phyloP scores from a whole-genome alignment of 352 stramenopile species.

The Globisporangium paddicum region DNA sequence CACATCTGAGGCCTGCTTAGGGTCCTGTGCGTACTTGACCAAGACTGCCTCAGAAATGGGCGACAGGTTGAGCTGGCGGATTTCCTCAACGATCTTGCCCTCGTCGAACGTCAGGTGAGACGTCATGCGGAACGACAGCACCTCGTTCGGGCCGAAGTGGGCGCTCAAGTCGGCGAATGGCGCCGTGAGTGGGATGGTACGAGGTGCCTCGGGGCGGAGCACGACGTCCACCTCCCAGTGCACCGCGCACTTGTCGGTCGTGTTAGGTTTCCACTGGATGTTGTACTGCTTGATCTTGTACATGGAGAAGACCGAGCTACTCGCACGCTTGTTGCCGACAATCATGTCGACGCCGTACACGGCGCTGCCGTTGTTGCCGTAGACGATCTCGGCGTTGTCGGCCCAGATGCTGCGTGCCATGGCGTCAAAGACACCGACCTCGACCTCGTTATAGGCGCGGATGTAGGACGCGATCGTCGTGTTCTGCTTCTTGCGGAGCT shows the following conservation, averaged over 20 bases:
- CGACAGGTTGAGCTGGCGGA: slow-evolving; percentile 67
- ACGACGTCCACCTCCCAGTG: slow-evolving; percentile 66
- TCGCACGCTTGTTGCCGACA: slow-evolving; percentile 57
- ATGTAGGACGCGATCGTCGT: slow-evolving; percentile 68
- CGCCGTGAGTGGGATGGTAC: slow-evolving; percentile 51
- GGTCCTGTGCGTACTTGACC: slow-evolving; percentile 45
- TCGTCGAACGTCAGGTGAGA: slow-evolving; percentile 82
- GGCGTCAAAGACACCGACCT: slow-evolving; percentile 46
- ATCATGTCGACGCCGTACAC: slow-evolving; percentile 55
- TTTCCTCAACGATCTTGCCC: slow-evolving; percentile 73
- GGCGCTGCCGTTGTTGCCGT: slow-evolving; percentile 39
- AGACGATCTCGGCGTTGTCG: slow-evolving; percentile 64
- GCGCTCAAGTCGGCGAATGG: slow-evolving; percentile 58
- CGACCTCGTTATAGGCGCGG: slow-evolving; percentile 63
- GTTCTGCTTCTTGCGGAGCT: slow-evolving; percentile 80
- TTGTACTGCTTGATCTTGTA: slow-evolving; percentile 84
- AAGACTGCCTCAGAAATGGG: slow-evolving; percentile 50
- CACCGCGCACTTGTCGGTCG: slow-evolving; percentile 68
- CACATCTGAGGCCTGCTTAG: slow-evolving; percentile 49
- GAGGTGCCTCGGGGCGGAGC: slow-evolving; percentile 43
- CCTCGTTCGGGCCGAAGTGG: slow-evolving; percentile 42
- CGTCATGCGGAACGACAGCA: slow-evolving; percentile 65
- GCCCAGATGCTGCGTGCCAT: slow-evolving; percentile 53
- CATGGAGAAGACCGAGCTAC: slow-evolving; percentile 53
- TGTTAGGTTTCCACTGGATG: slow-evolving; percentile 70